phyloP scores from a whole-genome alignment of 1,284 basidiomycete genomes.

The Omphalotus olearius region DNA sequence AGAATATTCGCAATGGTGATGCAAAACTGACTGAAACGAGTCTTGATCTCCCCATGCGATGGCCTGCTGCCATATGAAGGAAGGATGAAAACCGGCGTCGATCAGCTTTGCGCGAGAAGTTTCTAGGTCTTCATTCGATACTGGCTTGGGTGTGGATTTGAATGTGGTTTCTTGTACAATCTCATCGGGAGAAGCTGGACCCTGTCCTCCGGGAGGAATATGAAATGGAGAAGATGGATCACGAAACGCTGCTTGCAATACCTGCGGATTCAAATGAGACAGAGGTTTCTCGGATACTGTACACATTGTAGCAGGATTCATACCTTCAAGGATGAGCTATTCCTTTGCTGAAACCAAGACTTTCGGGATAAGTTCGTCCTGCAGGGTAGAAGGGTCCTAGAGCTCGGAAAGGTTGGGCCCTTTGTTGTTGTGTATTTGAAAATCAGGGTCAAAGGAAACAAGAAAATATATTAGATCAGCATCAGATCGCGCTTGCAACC shows the following conservation, averaged over 20 bases:
- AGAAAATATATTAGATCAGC: too few relatives aligned
- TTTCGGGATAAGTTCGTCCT: too few relatives aligned
- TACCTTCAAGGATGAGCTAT: too few relatives aligned
- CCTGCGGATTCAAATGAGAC: conserved; percentile 24
- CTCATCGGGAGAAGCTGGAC: conserved; percentile 55
- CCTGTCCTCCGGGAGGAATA: conserved; percentile 52
- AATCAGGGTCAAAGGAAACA: too few relatives aligned
- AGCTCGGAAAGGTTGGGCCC: too few relatives aligned
- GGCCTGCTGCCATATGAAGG: conserved; percentile 66
- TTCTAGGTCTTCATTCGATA: conserved; percentile 13
- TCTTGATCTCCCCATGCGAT: conserved; percentile 77
- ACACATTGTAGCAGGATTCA: too few relatives aligned
- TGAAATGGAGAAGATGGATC: conserved; percentile 65
- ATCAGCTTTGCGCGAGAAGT: conserved; percentile 41
- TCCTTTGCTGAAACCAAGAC: too few relatives aligned
- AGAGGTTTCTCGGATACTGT: too few relatives aligned
- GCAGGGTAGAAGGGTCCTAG: too few relatives aligned
- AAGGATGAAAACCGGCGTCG: conserved; percentile 51
- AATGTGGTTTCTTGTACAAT: conserved; percentile 6
- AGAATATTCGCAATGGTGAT: not conserved
- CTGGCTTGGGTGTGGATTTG: not conserved
- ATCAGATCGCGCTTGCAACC: too few relatives aligned
- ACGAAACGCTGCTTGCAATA: conserved; percentile 56
- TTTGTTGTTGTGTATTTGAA: too few relatives aligned
- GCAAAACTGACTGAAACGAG: conserved; percentile 56